Evolutionary conservation across 768 basidiomycete genomes (phyloP).

Genomic region (Russula abietina): DNA sequence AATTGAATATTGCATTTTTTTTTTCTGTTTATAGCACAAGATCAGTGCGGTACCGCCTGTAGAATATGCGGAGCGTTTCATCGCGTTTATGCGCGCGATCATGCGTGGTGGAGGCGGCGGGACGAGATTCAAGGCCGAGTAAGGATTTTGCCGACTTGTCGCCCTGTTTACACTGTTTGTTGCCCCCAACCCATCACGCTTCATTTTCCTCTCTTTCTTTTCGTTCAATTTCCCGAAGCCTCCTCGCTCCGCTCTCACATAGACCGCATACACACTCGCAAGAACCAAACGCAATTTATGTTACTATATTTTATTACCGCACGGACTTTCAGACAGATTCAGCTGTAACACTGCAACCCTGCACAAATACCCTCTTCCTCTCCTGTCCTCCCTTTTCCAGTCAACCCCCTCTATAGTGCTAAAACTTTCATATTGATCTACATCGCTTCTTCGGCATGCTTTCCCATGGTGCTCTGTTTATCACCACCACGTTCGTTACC

Average conservation of each 20-base stretch:
- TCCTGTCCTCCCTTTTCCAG: no score
- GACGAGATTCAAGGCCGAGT: constrained; percentile 44
- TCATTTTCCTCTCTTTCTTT: not conserved
- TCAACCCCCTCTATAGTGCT: not conserved
- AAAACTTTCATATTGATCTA: constrained; percentile 15
- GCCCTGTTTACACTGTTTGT: not conserved
- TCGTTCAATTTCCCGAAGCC: not conserved
- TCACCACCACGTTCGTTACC: constrained; percentile 9
- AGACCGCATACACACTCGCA: not conserved
- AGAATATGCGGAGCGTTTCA: constrained; percentile 88
- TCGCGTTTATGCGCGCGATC: constrained; percentile 75
- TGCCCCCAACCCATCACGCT: not conserved
- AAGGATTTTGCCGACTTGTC: not conserved
- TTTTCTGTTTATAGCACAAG: constrained; percentile 56
- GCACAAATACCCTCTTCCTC: constrained; percentile 10
- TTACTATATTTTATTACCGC: not conserved
- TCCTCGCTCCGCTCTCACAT: constrained; percentile 3
- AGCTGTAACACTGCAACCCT: constrained; percentile 1
- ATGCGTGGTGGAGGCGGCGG: constrained; percentile 78
- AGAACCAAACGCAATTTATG: not conserved
- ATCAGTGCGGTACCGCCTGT: constrained; percentile 88
- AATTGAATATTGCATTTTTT: not conserved
- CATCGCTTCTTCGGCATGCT: not conserved
- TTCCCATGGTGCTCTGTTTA: not conserved
- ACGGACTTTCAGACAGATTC: constrained; percentile 6